phyloP scores from a whole-genome alignment of 768 basidiomycete genomes.

The Amanita fuliginea region DNA sequence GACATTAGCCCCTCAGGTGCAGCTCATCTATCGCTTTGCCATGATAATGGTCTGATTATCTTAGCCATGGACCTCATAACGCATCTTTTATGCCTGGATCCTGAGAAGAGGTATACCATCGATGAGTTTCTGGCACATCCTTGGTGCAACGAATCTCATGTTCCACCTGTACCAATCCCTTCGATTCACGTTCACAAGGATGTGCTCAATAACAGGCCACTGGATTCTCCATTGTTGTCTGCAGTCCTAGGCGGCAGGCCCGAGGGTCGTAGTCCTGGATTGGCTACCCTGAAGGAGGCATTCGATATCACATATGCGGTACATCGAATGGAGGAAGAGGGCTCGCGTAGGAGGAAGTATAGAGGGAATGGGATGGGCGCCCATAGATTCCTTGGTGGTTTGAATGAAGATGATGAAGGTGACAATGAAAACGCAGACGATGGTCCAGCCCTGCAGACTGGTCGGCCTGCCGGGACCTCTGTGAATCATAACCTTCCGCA shows the following conservation, averaged over 20 bases:
- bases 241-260: constrained; percentile 64
- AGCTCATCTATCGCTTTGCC: constrained; percentile 9
- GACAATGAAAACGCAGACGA: constrained; percentile 22
- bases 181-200: constrained; percentile 25
- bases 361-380: constrained; percentile 72
- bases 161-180: constrained; percentile 59
- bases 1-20: constrained; percentile 76
- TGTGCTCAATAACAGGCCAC: constrained; percentile 25
- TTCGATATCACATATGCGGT: constrained; percentile 99
- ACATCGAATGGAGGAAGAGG: constrained; percentile 99
- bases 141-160: constrained; percentile 74
- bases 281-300: constrained; percentile 91
- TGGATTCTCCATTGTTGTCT: constrained; percentile 88
- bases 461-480: not conserved
- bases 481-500: not conserved
- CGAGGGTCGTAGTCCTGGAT: constrained; percentile 83
- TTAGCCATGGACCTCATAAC: constrained; percentile 91
- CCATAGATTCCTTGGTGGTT: constrained; percentile 67
- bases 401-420: constrained; percentile 91
- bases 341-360: constrained; percentile 74
- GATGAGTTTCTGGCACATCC: constrained; percentile 96
- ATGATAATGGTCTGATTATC: constrained; percentile 1
- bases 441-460: constrained; percentile 8
- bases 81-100: constrained; percentile 92
- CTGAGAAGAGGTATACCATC: constrained; percentile 91